These are phyloP conservation scores for Poa annua DNA, from an alignment of 176 grass and related monocot genomes.

Conservation along the genomic window DNA sequence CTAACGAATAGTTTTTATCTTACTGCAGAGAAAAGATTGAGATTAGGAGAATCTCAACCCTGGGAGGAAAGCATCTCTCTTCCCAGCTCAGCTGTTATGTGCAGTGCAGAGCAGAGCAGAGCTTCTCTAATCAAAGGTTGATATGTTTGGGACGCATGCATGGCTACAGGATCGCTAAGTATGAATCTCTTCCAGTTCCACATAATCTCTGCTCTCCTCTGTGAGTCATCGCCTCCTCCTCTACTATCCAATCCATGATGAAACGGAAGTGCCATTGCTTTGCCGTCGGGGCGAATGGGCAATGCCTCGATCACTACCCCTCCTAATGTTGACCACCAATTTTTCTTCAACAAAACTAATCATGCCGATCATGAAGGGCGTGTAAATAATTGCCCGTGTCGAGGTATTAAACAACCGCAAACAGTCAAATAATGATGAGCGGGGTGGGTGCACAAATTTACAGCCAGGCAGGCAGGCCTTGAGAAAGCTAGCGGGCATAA, in stretches of 20 bases:
- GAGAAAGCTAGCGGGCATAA: constrained; percentile 53
- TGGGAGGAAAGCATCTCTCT: constrained; percentile 48
- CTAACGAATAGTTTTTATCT: constrained; percentile 55
- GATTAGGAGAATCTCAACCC: constrained; percentile 58
- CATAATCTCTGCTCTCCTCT: neutral
- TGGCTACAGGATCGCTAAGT: neutral
- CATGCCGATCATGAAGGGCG: constrained; percentile 60
- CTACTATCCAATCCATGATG: neutral
- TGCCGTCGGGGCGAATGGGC: constrained; percentile 43
- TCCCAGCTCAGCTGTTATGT: neutral
- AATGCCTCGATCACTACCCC: constrained; percentile 47
- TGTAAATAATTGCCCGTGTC: constrained; percentile 68
- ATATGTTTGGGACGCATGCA: neutral
- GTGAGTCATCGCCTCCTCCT: neutral
- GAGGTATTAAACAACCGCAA: constrained; percentile 41
- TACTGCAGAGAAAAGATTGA: constrained; percentile 51
- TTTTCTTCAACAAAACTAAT: constrained; percentile 62
- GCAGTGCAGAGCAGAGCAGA: neutral
- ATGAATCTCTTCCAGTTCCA: neutral
- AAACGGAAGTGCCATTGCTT: constrained; percentile 57
- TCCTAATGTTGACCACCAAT: constrained; percentile 57
- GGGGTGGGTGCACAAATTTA: constrained; percentile 61
- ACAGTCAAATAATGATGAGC: constrained; percentile 72
- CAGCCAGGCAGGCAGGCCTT: constrained; percentile 57
- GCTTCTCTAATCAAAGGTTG: constrained; percentile 21